Base-by-base conservation (phyloP, 306 rosid genomes). In the Crataegus laevigata region DNA sequence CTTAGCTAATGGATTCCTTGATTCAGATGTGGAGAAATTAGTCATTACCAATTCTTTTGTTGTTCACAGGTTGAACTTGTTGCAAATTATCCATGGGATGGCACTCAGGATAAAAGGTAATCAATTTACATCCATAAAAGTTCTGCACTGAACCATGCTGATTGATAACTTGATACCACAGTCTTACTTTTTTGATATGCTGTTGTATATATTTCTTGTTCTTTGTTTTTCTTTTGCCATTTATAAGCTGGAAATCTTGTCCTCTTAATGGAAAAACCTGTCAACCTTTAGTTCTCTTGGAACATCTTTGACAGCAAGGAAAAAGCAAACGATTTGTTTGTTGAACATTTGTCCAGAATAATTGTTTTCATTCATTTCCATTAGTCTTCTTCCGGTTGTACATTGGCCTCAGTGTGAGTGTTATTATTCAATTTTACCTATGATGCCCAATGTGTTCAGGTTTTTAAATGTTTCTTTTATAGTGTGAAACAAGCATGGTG, bases 71-170 rank as follows among this genome's bases (percentile, higher is more conserved):
- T 96, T 32, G 98, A 96, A 64, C 93, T 94, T 66, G 98, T 94
- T 83, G 98, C 98, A 81, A 94, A 92, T 85, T 94, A 90, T 83
- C 98, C 97, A 34, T 94, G 98, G 98, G 98, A 94, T 80, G 98
- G 96, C 63, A 84, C 92, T 30, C 82, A 65, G 13, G 90, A 92
- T 74, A 86, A 89, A 89, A 91, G 94, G 98, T 94, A 66, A 43
- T 72, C 55, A 77, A 66, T 72, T 75, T 62, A 47, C 9, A 24
- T 66, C 19, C 24, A 36, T 29, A 38, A 26, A 7, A 24, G 21
- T 64, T 65, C n/a, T 40, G 67, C 10, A 18, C 6, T 51, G 17
- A 4, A 42, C 15, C 58, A 25, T 52, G 50, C 21, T 61, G 34
- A 45, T 83, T 59, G 59, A 4, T 63, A 40, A 21, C 68, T 65